phyloP scores from a whole-genome alignment of 2,329 filamentous ascomycete genomes.

The Cladophialophora carrionii region DNA sequence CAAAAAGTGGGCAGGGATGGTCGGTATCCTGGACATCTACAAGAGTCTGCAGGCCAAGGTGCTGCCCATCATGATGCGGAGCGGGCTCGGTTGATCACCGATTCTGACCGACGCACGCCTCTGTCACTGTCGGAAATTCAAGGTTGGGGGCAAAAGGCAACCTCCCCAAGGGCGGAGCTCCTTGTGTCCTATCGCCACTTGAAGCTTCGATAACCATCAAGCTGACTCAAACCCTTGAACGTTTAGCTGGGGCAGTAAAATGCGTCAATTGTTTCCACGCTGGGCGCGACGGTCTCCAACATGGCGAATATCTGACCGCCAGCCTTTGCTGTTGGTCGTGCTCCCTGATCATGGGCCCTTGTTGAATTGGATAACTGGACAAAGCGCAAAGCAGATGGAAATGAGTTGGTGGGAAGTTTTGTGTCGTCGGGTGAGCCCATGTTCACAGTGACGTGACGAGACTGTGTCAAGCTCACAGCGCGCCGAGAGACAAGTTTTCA shows the following conservation, averaged over 20 bases:
- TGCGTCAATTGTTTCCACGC: not conserved
- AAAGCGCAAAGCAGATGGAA: not conserved
- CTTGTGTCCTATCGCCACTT: slow-evolving; percentile 1
- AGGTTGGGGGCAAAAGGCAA: not conserved
- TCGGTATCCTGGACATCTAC: slow-evolving; percentile 38
- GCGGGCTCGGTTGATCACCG: slow-evolving; percentile 25
- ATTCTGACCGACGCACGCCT: too few relatives aligned
- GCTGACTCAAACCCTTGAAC: slow-evolving; percentile 8
- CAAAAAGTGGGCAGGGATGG: slow-evolving; percentile 39
- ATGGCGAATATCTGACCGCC: not conserved
- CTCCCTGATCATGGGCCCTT: not conserved
- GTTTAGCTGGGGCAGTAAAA: not conserved
- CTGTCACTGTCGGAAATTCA: not conserved
- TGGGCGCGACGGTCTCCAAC: not conserved
- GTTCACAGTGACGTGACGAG: too few relatives aligned
- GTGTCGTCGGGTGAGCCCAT: not conserved
- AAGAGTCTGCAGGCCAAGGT: slow-evolving; percentile 39
- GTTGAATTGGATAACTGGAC: not conserved
- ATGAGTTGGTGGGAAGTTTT: not conserved
- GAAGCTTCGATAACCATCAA: slow-evolving; percentile 3
- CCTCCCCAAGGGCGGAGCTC: not conserved
- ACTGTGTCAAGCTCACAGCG: not conserved
- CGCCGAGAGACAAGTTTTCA: not conserved
- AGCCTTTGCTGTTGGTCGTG: not conserved
- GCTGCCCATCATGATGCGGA: slow-evolving; percentile 36